These are phyloP conservation scores for Fusarium staphyleae DNA, from an alignment of 2,329 filamentous ascomycete species.

Conservation along the genomic window DNA sequence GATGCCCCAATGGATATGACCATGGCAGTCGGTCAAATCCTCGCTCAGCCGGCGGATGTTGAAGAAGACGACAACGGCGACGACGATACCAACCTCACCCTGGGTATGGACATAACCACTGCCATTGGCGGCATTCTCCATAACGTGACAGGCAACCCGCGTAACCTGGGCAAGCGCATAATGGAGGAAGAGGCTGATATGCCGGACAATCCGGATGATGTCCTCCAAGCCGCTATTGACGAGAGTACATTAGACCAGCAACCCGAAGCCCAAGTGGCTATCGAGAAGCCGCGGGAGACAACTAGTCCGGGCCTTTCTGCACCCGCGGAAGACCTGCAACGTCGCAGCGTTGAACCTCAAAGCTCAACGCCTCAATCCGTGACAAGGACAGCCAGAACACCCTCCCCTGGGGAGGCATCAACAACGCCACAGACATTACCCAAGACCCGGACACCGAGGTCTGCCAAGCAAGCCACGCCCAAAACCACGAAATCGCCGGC, in stretches of 20 bases:
- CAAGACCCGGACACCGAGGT: constrained; percentile 37
- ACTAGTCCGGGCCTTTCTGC: constrained; percentile 63
- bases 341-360: constrained; percentile 54
- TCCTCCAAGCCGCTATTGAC: constrained; percentile 41
- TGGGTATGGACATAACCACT: constrained; percentile 73
- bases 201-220: constrained; percentile 54
- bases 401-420: constrained; percentile 37
- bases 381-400: constrained; percentile 32
- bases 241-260: constrained; percentile 32
- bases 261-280: constrained; percentile 42
- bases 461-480: constrained; percentile 38
- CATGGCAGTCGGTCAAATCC: constrained; percentile 61
- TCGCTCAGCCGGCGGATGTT: constrained; percentile 49
- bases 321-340: constrained; percentile 58
- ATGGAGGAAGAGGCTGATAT: constrained; percentile 66
- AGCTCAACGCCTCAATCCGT: constrained; percentile 51
- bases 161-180: constrained; percentile 57
- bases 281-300: constrained; percentile 43
- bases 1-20: constrained; percentile 64
- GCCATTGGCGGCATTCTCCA: constrained; percentile 68
- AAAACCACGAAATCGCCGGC: constrained; percentile 20
- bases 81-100: constrained; percentile 41
- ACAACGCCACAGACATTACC: constrained; percentile 29
- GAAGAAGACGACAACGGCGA: constrained; percentile 44
- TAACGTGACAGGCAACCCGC: constrained; percentile 41